These are phyloP conservation scores for Yamadazyma jaroonii DNA, from an alignment of 1,139 yeast genomes.

Conservation along the genomic window DNA sequence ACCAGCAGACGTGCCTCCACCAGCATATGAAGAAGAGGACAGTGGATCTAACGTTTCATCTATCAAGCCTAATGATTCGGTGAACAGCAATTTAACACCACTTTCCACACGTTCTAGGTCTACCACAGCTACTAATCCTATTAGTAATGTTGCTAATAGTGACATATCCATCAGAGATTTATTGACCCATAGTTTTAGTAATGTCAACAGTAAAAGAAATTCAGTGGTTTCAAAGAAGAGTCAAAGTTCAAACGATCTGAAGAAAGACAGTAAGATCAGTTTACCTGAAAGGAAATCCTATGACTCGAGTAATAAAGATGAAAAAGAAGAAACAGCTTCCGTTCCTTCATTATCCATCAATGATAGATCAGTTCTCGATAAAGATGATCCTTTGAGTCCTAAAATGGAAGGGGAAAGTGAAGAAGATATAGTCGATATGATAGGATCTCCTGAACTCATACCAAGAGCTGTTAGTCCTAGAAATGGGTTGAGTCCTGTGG, in stretches of 20 bases:
- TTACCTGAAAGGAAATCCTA: background rate
- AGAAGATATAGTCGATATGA: constrained; percentile 20
- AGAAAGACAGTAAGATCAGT: constrained; percentile 3
- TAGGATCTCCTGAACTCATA: constrained; percentile 12
- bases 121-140: constrained; percentile 2
- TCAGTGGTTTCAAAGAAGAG: constrained; percentile 13
- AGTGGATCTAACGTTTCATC: constrained; percentile 8
- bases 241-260: constrained; percentile 14
- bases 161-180: constrained; percentile 22
- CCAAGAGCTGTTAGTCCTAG: constrained; percentile 16
- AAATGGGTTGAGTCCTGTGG: constrained; percentile 7
- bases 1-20: constrained; percentile 19
- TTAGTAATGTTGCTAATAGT: constrained; percentile 5
- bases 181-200: constrained; percentile 16
- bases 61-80: constrained; percentile 4
- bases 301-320: background rate
- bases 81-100: constrained; percentile 2
- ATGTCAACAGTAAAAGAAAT: constrained; percentile 10
- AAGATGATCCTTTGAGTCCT: constrained; percentile 6
- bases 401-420: constrained; percentile 11
- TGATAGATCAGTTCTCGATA: background rate
- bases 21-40: constrained; percentile 33
- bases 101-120: constrained; percentile 10
- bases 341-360: constrained; percentile 4
- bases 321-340: background rate